These are phyloP conservation scores for Colletotrichum chrysophilum DNA, from an alignment of 2,329 filamentous ascomycete genomes.

Conservation along the genomic window DNA sequence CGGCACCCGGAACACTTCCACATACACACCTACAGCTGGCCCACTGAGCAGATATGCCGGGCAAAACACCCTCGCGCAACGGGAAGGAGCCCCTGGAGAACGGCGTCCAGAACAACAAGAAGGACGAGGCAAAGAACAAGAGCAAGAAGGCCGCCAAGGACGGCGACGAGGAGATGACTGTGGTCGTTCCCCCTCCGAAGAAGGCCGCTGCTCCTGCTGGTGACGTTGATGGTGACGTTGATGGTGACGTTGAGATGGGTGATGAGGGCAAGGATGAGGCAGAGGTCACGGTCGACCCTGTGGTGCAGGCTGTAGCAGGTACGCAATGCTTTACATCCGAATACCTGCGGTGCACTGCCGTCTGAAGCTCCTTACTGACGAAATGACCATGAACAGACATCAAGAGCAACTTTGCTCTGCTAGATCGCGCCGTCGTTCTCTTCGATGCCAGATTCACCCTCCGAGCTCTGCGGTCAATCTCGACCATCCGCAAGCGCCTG, in stretches of 20 bases:
- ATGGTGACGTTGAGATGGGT: constrained; percentile 76
- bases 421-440: constrained; percentile 89
- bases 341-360: not conserved
- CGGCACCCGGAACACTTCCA: constrained; percentile 8
- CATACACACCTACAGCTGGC: constrained; percentile 1
- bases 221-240: constrained; percentile 69
- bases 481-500: constrained; percentile 90
- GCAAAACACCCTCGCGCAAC: constrained; percentile 76
- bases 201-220: constrained; percentile 59
- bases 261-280: constrained; percentile 57
- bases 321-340: constrained; percentile 28
- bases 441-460: constrained; percentile 97
- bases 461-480: constrained; percentile 92
- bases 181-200: constrained; percentile 79
- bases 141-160: constrained; percentile 69
- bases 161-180: constrained; percentile 80
- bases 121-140: constrained; percentile 74
- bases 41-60: constrained; percentile 60
- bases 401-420: constrained; percentile 88
- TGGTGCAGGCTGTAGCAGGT: constrained; percentile 66
- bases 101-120: constrained; percentile 69
- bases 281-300: constrained; percentile 64
- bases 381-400: constrained; percentile 70
- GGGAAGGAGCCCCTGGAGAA: constrained; percentile 74
- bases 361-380: constrained; percentile 23